Base-by-base conservation (phyloP, 805 yeast genomes). In the Pichia californica region DNA sequence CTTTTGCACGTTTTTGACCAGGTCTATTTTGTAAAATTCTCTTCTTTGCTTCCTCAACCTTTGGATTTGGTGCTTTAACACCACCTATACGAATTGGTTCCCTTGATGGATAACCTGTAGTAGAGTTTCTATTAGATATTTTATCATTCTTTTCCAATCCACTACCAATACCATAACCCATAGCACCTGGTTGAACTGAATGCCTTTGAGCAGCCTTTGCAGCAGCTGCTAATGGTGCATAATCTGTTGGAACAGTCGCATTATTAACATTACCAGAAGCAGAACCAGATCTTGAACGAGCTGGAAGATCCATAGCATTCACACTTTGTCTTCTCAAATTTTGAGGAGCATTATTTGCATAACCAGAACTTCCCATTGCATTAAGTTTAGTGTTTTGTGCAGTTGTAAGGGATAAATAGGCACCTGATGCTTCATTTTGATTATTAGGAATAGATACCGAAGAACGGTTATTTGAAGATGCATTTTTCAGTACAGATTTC, bases 381-480 rank as follows among this genome's bases (percentile, higher is more conserved):
- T 84, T 84, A 44, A 82, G 57, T 46, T 88, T 70, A 0, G 93
- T 84, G 58, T 84, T 84, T 55, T 83, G 88, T 1, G 89, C 89
- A 0, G 93, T 84, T 1, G 89, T 73, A 42, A 81, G 61, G 0
- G 86, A 79, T 35, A 82, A 56, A 52, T 82, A 82, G 0, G 85
- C 88, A 46, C 72, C 74, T 23, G 74, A 74, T 0, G 86, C 85
- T 14, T 36, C 40, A 16, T 28, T 32, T 5, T 67, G 57, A 10
- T 46, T 28, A 40, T 42, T 52, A 11, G 46, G 28, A 6, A 29
- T 4, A 31, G 40, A 49, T 26, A 48, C 30, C 0, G 63, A 51
- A n/a, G 55, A 44, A 2, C 52, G 29, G 16, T 31, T 42, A 11
- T 37, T 49, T 8, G 5, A 21, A 7, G 32, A 18, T 35, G 44